phyloP scores from a whole-genome alignment of 495 filamentous ascomycete species.

The Penicillium parvum region DNA sequence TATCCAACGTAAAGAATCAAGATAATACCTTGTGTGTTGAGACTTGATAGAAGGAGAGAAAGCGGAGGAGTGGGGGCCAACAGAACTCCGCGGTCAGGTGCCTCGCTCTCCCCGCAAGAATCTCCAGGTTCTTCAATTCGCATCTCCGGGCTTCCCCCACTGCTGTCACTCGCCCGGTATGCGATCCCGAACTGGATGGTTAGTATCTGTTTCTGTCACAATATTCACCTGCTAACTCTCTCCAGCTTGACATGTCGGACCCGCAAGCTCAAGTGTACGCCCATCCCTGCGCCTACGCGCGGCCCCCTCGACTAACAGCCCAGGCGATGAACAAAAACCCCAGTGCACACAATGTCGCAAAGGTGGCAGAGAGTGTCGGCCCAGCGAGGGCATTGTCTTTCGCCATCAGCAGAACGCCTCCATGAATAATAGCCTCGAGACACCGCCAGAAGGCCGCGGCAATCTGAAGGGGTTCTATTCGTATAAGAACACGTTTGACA shows the following conservation, averaged over 20 bases:
- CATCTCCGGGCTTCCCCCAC: conserved; percentile 12
- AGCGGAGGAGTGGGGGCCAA: conserved; percentile 14
- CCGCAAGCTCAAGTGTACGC: conserved; percentile 58
- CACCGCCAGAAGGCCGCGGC: conserved; percentile 36
- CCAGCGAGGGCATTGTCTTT: conserved; percentile 61
- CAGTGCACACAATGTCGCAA: conserved; percentile 57
- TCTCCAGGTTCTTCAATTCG: conserved; percentile 23
- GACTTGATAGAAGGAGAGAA: background rate
- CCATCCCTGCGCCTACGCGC: conserved; percentile 1
- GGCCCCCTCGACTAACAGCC: conserved; percentile 8
- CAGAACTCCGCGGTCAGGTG: conserved; percentile 25
- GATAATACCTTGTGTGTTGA: too few relatives aligned
- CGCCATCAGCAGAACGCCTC: conserved; percentile 71
- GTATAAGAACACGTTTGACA: conserved; percentile 64
- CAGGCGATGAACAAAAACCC: conserved; percentile 54
- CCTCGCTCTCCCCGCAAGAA: conserved; percentile 24
- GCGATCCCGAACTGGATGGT: conserved; percentile 53
- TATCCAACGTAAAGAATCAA: background rate
- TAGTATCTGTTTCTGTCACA: conserved; percentile 11
- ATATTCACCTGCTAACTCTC: background rate
- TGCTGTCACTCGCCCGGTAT: conserved; percentile 41
- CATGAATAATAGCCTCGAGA: conserved; percentile 51
- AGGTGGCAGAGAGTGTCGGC: conserved; percentile 56
- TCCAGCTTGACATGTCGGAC: conserved; percentile 57
- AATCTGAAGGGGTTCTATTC: conserved; percentile 62